Conservation (phyloP, 2,329 filamentous ascomycete species). For the Apiospora phragmitis region DNA sequence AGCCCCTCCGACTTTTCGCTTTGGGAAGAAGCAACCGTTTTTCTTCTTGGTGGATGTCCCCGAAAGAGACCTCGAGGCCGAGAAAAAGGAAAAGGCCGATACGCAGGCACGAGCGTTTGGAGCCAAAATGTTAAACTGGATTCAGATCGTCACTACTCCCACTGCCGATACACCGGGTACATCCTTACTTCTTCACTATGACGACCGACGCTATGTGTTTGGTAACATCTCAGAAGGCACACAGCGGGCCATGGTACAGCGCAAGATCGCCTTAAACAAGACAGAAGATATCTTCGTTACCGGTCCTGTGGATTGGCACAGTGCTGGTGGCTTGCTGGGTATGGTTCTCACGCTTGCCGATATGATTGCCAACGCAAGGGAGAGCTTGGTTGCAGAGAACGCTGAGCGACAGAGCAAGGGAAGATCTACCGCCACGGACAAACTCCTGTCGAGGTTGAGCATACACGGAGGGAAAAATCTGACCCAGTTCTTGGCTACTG, state of each 20-base stretch:
- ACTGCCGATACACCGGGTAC: conserved; percentile 87
- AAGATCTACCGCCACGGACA: conserved; percentile 21
- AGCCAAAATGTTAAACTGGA: conserved; percentile 67
- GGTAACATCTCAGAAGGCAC: conserved; percentile 82
- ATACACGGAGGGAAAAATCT: conserved; percentile 83
- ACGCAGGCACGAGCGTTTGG: background rate
- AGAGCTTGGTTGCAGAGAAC: conserved; percentile 41
- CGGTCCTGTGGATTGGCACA: conserved; percentile 73
- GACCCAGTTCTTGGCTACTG: conserved; percentile 77
- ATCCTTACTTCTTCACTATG: conserved; percentile 74
- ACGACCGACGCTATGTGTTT: conserved; percentile 80
- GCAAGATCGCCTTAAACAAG: conserved; percentile 64
- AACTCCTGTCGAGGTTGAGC: conserved; percentile 44
- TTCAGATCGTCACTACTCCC: conserved; percentile 78
- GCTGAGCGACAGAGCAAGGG: conserved; percentile 35
- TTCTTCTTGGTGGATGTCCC: background rate
- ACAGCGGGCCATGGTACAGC: conserved; percentile 73
- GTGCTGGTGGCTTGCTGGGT: conserved; percentile 79
- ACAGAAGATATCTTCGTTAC: conserved; percentile 81
- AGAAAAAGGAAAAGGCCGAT: background rate
- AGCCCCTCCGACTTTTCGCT: background rate
- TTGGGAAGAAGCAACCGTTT: background rate
- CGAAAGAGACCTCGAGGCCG: conserved; percentile 4
- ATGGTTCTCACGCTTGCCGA: conserved; percentile 84
- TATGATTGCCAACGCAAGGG: conserved; percentile 49